These are phyloP conservation scores for Phytophthora fragariae DNA, from an alignment of 352 stramenopile genomes.

Conservation along the genomic window DNA sequence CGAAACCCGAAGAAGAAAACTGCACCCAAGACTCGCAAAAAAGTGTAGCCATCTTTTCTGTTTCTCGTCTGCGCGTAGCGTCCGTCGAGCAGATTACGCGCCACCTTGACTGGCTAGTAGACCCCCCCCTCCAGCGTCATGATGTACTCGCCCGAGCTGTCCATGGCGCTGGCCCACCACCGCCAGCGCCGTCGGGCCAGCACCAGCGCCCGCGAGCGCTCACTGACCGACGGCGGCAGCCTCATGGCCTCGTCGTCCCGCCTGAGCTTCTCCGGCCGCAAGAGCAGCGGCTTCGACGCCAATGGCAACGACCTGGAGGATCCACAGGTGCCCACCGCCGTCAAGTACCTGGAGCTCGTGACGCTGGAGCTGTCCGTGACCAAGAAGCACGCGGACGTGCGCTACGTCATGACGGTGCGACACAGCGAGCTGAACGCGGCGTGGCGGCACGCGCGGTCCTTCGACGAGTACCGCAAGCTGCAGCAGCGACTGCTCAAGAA, in stretches of 20 bases:
- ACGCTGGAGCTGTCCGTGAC: slow-evolving; percentile 51
- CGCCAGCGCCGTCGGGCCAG: slow-evolving; percentile 33
- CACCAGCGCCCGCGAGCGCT: slow-evolving; percentile 35
- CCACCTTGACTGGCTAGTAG: slow-evolving; percentile 4
- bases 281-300: slow-evolving; percentile 22
- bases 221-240: slow-evolving; percentile 34
- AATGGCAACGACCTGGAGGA: slow-evolving; percentile 41
- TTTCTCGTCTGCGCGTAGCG: slow-evolving; percentile 6
- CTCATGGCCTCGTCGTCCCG: slow-evolving; percentile 2
- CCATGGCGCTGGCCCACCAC: slow-evolving; percentile 32
- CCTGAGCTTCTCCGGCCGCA: slow-evolving; percentile 35
- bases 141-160: slow-evolving; percentile 48
- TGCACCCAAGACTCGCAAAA: not conserved
- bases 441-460: slow-evolving; percentile 63
- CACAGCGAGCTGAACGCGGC: slow-evolving; percentile 41
- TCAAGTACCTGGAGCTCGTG: slow-evolving; percentile 67
- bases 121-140: slow-evolving; percentile 15
- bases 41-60: slow-evolving; percentile 7
- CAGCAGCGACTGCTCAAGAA: slow-evolving; percentile 72
- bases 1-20: too few species aligned
- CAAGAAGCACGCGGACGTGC: slow-evolving; percentile 62
- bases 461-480: slow-evolving; percentile 79
- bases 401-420: slow-evolving; percentile 67
- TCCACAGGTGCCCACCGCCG: slow-evolving; percentile 43
- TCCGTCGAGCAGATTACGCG: slow-evolving; percentile 33